Percentiles rank a stretch among this genome's conserved stretches.
phyloP scores from a whole-genome alignment of 345 rosid genomes.

The Viola odorata region DNA sequence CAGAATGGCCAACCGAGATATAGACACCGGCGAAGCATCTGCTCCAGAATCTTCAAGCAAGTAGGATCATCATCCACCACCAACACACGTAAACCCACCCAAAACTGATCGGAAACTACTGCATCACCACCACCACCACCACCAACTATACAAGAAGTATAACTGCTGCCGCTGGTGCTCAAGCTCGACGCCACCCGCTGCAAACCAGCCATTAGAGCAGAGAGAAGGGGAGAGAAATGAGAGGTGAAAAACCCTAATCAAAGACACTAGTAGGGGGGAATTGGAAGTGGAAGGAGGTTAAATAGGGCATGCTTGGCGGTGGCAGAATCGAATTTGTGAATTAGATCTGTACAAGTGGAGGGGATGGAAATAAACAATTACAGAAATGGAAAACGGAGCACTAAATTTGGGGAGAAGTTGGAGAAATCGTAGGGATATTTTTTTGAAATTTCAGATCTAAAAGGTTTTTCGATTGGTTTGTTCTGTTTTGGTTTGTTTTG shows the following conservation, averaged over 20 bases:
- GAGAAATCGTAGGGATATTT: too few relatives aligned
- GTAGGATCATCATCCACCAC: slow-evolving; percentile 75
- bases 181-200: slow-evolving; percentile 29
- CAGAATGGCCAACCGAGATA: slow-evolving; percentile 39
- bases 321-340: not conserved
- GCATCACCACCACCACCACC: slow-evolving; percentile 12
- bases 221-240: not conserved
- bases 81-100: slow-evolving; percentile 64
- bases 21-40: slow-evolving; percentile 58
- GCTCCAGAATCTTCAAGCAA: slow-evolving; percentile 55
- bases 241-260: not conserved
- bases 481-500: not conserved
- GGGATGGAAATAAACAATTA: not conserved
- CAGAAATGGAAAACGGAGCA: too few relatives aligned
- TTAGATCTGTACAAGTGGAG: not conserved
- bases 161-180: slow-evolving; percentile 17
- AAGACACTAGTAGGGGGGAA: not conserved
- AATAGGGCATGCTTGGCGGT: not conserved
- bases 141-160: slow-evolving; percentile 11
- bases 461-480: too few relatives aligned
- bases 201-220: slow-evolving; percentile 27
- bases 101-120: slow-evolving; percentile 47
- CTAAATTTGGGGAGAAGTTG: too few relatives aligned
- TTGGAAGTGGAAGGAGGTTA: not conserved
- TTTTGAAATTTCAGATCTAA: too few relatives aligned